Evolutionary conservation across 1,284 basidiomycete genomes (phyloP), one percentile per base, ranked within the genome.

Genomic region (Stereum hirsutum): DNA sequence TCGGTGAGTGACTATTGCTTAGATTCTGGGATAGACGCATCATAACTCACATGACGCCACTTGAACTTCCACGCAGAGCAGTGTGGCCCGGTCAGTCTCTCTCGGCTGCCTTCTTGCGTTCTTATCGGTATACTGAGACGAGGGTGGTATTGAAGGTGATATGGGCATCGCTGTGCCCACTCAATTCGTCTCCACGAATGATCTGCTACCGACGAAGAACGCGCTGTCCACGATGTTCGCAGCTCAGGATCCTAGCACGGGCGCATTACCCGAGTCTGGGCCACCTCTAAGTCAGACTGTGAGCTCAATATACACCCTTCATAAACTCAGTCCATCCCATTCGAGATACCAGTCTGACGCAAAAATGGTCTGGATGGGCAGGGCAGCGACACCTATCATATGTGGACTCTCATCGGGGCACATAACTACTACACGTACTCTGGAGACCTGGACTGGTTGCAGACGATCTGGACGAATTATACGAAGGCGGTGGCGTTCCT

Each of bases 161-260:
- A 79, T 78, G 75, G 76, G 76, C 8, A 75, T 79, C 21, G 75
- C 75, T 0, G 75, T 77, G 4, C 75, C 76, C 0, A 70, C 76
- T 0, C 69, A 73, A 49, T 78, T 78, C 48, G 76, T 78, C 1
- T 76, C 74, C 1, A 78, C 75, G 0, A 72, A 75, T 49, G 75
- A 78, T 47, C 64, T 78, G 2, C 44, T 75, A 0, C 70, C 77
- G 0, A 73, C 74, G 0, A 62, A 66, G 25, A 78, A 78, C 50
- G 74, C 76, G 0, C 64, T 78, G 3, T 62, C 69, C 1, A 78
- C 75, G 0, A 77, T 78, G 74, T 78, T 78, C 49, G 60, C 72
- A 5, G 64, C 61, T 0, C 71, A 74, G 41, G 65, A 75, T 44
- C 68, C 74, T 0, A 52, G 35, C 10, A 76, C 73, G 0, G 75